Evolutionary conservation across 2,329 filamentous ascomycete species (phyloP).

Genomic region (Hymenoscyphus scutula): DNA sequence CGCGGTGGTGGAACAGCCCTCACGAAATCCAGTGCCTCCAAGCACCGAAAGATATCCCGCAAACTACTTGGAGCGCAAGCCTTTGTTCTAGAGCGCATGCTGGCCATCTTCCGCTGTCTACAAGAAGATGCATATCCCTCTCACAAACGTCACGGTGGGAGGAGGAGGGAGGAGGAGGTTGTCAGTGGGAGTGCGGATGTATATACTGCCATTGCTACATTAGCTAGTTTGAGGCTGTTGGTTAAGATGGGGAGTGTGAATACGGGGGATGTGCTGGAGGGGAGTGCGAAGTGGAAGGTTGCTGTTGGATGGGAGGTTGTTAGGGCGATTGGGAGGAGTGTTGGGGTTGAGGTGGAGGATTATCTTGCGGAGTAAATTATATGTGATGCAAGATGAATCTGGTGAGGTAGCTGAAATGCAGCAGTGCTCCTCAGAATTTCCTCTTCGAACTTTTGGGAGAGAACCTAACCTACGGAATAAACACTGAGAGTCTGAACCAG

Average conservation of each 20-base stretch:
- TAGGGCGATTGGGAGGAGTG: conserved; percentile 64
- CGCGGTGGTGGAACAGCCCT: conserved; percentile 45
- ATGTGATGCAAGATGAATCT: no score
- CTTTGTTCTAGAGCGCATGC: conserved; percentile 74
- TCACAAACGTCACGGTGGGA: conserved; percentile 4
- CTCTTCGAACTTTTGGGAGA: no score
- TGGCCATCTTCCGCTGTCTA: conserved; percentile 73
- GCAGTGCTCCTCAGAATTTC: no score
- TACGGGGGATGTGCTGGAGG: conserved; percentile 64
- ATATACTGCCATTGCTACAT: conserved; percentile 66
- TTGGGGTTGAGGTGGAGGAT: conserved; percentile 77
- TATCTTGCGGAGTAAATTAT: conserved; percentile 63
- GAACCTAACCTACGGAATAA: no score
- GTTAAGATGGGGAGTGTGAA: conserved; percentile 55
- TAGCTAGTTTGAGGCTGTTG: conserved; percentile 68
- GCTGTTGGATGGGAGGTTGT: conserved; percentile 78
- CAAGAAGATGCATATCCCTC: conserved; percentile 41
- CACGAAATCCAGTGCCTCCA: conserved; percentile 39
- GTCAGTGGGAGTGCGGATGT: conserved; percentile 48
- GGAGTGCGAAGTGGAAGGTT: conserved; percentile 71
- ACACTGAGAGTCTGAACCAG: no score
- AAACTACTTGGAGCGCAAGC: conserved; percentile 74
- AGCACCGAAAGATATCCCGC: conserved; percentile 70
- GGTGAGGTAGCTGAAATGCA: no score
- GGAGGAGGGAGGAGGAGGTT: conserved; percentile 1